Conservation (phyloP, 371 early-diverging fungal species). For the Aphelidium insulamus region DNA sequence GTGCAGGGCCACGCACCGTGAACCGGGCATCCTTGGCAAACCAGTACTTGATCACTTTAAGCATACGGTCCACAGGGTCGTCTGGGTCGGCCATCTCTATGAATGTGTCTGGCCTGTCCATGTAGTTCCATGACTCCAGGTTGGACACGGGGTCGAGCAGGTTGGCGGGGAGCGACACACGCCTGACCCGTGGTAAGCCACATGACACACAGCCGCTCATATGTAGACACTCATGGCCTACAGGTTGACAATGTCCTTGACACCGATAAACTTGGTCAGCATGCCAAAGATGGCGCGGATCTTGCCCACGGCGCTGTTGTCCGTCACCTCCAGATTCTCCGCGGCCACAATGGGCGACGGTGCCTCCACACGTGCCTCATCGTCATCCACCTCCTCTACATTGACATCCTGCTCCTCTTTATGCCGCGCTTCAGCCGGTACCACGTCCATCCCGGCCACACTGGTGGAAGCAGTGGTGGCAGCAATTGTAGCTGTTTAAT, state of each 20-base stretch:
- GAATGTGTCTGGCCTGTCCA: constrained; percentile 43
- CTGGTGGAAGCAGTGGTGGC: too few species aligned
- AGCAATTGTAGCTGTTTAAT: too few species aligned
- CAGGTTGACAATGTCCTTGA: constrained; percentile 27
- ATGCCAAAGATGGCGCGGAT: constrained; percentile 21
- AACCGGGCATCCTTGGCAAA: constrained; percentile 37
- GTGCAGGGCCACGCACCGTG: constrained; percentile 8
- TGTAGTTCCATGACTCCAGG: constrained; percentile 49
- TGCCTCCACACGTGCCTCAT: too few species aligned
- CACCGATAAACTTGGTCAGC: constrained; percentile 29
- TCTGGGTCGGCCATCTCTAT: constrained; percentile 25
- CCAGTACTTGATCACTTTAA: constrained; percentile 39
- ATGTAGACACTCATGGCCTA: constrained; percentile 5
- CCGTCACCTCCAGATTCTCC: too few species aligned
- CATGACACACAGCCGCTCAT: not conserved
- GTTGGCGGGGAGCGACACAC: constrained; percentile 38
- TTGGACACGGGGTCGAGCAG: constrained; percentile 39
- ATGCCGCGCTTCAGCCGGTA: too few species aligned
- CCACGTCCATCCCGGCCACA: too few species aligned
- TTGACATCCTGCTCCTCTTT: too few species aligned
- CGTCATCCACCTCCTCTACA: too few species aligned
- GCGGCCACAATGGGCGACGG: too few species aligned
- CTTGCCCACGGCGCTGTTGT: constrained; percentile 13
- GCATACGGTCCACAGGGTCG: constrained; percentile 35
- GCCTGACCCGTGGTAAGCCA: constrained; percentile 9